phyloP scores from a whole-genome alignment of 2,329 filamentous ascomycete genomes.

The Sphaerulina populicola region DNA sequence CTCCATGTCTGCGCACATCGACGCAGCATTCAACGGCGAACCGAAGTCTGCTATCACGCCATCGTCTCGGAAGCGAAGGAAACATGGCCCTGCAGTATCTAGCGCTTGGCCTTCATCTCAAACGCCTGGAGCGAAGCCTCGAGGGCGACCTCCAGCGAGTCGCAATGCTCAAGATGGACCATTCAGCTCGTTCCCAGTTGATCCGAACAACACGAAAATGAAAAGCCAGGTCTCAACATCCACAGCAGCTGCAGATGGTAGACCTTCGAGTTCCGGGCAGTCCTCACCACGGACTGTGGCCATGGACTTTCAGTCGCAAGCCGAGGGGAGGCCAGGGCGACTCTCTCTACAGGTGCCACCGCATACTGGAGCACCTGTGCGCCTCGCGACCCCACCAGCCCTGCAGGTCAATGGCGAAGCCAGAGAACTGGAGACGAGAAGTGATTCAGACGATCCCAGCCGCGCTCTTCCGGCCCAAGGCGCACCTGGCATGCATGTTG shows the following conservation, averaged over 20 bases:
- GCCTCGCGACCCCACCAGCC: constrained; percentile 54
- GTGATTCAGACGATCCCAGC: constrained; percentile 18
- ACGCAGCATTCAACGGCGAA: constrained; percentile 46
- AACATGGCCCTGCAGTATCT: constrained; percentile 79
- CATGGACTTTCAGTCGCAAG: constrained; percentile 16
- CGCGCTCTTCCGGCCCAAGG: constrained; percentile 3
- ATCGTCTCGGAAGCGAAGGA: constrained; percentile 48
- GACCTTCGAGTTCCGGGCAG: constrained; percentile 11
- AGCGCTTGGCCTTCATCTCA: constrained; percentile 72
- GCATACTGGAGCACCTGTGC: constrained; percentile 51
- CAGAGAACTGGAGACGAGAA: constrained; percentile 22
- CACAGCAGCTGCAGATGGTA: constrained; percentile 9
- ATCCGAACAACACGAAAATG: constrained; percentile 35
- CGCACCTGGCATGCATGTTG: background rate
- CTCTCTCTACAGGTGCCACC: constrained; percentile 57
- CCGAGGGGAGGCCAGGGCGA: constrained; percentile 39
- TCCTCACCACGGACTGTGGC: constrained; percentile 51
- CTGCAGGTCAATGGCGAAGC: constrained; percentile 47
- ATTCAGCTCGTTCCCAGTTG: constrained; percentile 61
- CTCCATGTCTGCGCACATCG: constrained; percentile 37
- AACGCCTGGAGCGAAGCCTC: constrained; percentile 59
- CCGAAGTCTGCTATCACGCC: constrained; percentile 68
- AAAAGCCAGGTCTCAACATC: constrained; percentile 11
- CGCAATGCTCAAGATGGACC: constrained; percentile 57
- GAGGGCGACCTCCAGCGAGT: constrained; percentile 72